These are phyloP conservation scores for Rutstroemia sp. DNA, from an alignment of 2,329 filamentous ascomycete species.

Conservation along the genomic window DNA sequence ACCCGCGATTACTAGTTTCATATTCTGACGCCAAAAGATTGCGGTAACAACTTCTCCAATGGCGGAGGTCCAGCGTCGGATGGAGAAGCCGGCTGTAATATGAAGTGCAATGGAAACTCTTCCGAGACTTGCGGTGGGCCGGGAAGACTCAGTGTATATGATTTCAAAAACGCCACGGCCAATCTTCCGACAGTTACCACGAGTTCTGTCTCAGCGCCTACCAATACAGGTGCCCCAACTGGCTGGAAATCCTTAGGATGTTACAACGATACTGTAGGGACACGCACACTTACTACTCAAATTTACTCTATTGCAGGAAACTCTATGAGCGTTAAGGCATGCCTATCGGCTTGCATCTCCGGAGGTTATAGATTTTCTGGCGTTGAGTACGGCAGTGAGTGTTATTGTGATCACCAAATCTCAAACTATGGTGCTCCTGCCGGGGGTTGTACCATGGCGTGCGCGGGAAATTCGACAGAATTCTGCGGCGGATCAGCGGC, in stretches of 20 bases:
- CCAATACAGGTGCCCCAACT: conserved; percentile 6
- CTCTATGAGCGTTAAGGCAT: conserved; percentile 18
- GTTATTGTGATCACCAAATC: conserved; percentile 19
- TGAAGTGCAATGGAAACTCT: conserved; percentile 20
- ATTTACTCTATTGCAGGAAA: conserved; percentile 12
- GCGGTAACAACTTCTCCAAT: conserved; percentile 9
- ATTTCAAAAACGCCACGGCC: conserved; percentile 11
- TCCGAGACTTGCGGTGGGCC: conserved; percentile 21
- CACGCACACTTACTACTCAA: conserved; percentile 13
- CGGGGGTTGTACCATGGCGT: conserved; percentile 20
- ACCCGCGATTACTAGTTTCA: background rate
- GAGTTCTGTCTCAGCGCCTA: conserved; percentile 5
- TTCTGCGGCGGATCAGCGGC: conserved; percentile 27
- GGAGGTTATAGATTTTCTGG: conserved; percentile 26
- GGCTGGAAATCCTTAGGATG: conserved; percentile 20
- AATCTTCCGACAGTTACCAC: conserved; percentile 6
- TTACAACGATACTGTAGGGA: conserved; percentile 18
- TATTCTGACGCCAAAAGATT: conserved; percentile 8
- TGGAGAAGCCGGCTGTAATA: conserved; percentile 19
- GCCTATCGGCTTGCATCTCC: conserved; percentile 28
- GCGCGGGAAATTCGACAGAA: conserved; percentile 24
- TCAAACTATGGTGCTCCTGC: conserved; percentile 5
- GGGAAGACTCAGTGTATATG: conserved; percentile 11
- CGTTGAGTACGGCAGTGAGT: conserved; percentile 29
- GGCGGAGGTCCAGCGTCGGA: conserved; percentile 10